Evolutionary conservation across 331 rosid species (phyloP).

Genomic region (Dryas integrifolia): DNA sequence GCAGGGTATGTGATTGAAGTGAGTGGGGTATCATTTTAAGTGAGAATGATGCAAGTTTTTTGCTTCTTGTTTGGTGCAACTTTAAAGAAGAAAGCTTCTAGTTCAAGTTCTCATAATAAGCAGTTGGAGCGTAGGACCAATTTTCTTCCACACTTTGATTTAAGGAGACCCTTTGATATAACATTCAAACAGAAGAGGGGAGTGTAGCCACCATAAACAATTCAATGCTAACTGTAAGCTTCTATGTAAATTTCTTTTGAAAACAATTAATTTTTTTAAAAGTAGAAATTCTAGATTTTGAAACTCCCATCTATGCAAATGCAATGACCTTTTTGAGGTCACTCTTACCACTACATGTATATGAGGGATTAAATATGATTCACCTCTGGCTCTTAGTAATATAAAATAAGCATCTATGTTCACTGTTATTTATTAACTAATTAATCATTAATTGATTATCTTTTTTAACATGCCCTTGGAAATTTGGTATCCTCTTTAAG

Average conservation of each 20-base stretch:
- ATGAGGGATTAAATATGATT: not conserved
- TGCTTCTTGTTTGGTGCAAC: conserved; percentile 25
- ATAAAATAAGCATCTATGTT: not conserved
- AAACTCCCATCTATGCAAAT: not conserved
- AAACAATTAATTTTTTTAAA: too few relatives aligned
- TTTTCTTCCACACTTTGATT: conserved; percentile 1
- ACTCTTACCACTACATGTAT: not conserved
- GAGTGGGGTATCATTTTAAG: conserved; percentile 4
- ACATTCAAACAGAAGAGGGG: conserved; percentile 1
- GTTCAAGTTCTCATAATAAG: conserved; percentile 3
- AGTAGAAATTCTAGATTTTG: not conserved
- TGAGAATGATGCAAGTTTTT: conserved; percentile 3
- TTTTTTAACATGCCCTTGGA: not conserved
- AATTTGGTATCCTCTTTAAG: not conserved
- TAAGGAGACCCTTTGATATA: not conserved
- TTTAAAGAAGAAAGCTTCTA: conserved; percentile 26
- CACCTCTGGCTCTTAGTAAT: not conserved
- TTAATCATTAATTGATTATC: not conserved
- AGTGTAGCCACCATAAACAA: not conserved
- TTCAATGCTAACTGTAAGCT: not conserved
- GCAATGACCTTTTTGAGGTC: not conserved
- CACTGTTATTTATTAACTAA: too few relatives aligned
- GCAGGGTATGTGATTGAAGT: conserved; percentile 27
- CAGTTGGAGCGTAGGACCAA: conserved; percentile 18
- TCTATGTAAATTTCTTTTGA: too few relatives aligned